Conservation (phyloP, 352 stramenopile genomes). For the Globisporangium okanoganense region DNA sequence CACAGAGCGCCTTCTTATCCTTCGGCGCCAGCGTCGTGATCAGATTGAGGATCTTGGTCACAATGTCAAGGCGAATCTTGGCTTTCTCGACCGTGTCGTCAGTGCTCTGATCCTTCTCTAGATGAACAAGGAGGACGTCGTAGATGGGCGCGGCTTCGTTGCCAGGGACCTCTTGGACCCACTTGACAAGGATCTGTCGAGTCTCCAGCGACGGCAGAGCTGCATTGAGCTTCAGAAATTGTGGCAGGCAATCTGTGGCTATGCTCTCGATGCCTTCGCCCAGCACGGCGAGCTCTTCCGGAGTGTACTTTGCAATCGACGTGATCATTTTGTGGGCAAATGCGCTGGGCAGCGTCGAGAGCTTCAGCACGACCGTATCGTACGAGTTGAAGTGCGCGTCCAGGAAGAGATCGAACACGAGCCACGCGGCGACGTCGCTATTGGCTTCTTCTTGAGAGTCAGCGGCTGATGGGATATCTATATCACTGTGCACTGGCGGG, state of each 20-base stretch:
- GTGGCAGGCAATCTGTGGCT: slow-evolving; percentile 19
- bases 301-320: slow-evolving; percentile 20
- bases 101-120: slow-evolving; percentile 5
- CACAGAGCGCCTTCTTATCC: slow-evolving; percentile 39
- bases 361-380: slow-evolving; percentile 43
- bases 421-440: not conserved
- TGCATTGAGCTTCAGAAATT: slow-evolving; percentile 38
- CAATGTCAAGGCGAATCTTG: slow-evolving; percentile 11
- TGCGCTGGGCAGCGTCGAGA: slow-evolving; percentile 26
- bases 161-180: slow-evolving; percentile 41
- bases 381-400: slow-evolving; percentile 28
- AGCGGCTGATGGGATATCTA: not conserved
- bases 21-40: slow-evolving; percentile 25
- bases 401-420: slow-evolving; percentile 52
- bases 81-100: not conserved
- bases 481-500: too few species aligned
- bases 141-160: slow-evolving; percentile 34
- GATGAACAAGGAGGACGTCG: slow-evolving; percentile 26
- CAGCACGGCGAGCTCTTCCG: slow-evolving; percentile 31
- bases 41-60: slow-evolving; percentile 36
- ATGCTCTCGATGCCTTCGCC: slow-evolving; percentile 41
- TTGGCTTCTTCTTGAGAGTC: not conserved
- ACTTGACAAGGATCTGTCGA: slow-evolving; percentile 31
- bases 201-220: slow-evolving; percentile 17
- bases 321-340: slow-evolving; percentile 24